Evolutionary conservation across 768 basidiomycete species (phyloP).

Genomic region (Xerocomellus amylosporus): DNA sequence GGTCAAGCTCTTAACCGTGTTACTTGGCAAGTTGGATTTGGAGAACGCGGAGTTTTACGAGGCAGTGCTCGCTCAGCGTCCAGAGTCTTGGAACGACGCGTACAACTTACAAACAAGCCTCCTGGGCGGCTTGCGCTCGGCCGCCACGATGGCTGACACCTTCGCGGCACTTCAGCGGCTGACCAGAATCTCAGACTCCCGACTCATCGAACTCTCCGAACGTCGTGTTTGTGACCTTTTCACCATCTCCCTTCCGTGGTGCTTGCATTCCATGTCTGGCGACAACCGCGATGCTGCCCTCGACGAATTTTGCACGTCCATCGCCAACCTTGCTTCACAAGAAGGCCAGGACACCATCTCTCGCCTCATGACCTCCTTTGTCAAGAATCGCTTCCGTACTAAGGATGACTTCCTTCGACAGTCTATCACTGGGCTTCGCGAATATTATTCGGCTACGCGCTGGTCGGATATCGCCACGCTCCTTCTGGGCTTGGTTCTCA

Average conservation of each 20-base stretch:
- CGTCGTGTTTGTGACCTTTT: conserved; percentile 81
- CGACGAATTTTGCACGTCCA: conserved; percentile 67
- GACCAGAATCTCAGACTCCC: conserved; percentile 55
- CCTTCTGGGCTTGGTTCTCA: conserved; percentile 83
- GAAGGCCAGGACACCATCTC: conserved; percentile 77
- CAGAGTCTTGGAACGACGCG: conserved; percentile 66
- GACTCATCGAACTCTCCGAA: conserved; percentile 67
- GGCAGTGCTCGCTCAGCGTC: conserved; percentile 65
- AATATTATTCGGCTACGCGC: conserved; percentile 72
- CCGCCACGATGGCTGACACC: conserved; percentile 61
- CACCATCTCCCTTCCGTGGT: conserved; percentile 83
- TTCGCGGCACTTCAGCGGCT: conserved; percentile 67
- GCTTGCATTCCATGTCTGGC: conserved; percentile 71
- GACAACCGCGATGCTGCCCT: conserved; percentile 59
- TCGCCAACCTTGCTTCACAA: conserved; percentile 66
- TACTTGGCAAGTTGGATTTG: conserved; percentile 69
- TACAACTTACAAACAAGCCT: conserved; percentile 67
- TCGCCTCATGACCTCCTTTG: conserved; percentile 87
- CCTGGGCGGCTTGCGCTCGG: conserved; percentile 77
- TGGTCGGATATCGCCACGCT: conserved; percentile 83
- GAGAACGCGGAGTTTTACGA: conserved; percentile 66
- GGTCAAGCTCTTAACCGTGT: conserved; percentile 57
- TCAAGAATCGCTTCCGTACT: conserved; percentile 83
- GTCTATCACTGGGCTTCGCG: conserved; percentile 79
- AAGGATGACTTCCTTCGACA: conserved; percentile 93